Evolutionary conservation across 257 asterid genomes (phyloP), one percentile per base, ranked within the genome.

Genomic region (Ajuga chamaepitys): DNA sequence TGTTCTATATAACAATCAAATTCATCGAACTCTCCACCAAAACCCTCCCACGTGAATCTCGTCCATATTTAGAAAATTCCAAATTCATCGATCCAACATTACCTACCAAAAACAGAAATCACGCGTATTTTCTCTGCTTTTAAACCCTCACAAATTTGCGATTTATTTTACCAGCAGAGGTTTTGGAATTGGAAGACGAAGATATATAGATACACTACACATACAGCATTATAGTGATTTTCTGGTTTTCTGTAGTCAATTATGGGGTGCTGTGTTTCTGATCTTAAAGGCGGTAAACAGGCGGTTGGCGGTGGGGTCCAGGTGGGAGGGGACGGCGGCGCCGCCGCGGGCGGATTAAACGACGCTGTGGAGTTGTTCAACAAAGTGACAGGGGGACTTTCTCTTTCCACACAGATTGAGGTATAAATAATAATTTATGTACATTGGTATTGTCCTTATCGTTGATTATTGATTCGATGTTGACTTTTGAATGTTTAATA

Each of bases 271-370:
- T 85, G 88, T 67, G 60, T 65, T 9, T 83, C 95, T 2, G 96
- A 86, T 73, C 82, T 84, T 48, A 71, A 79, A 48, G 95, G 96
- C 46, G 96, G 96, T 12, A 64, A 84, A 74, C 96, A 88, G 60
- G 96, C 89, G 12, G 62, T 86, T 13, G 95, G 82, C 0, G 79
- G 74, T 47, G 63, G 70, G 24, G 50, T 74, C 74, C 83, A 57
- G 64, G 68, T 10, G 37, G 66, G 17, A 0, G 47, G 20, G 2
- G 74, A 46, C 0, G 66, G 37, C 55, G 69, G 56, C 51, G 60
- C 54, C 46, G 60, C 65, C 10, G n/a, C 38, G 37, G 6, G 56
- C 16, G 81, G 64, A 6, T 78, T 12, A 9, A 86, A 88, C 77
- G 95, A 86, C 68, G 96, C 90, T 48, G 91, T 86, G 3, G 92